Percentiles rank a stretch among this genome's conserved stretches.
Evolutionary conservation across 345 rosid genomes (phyloP).

Genomic region (Corchorus capsularis): DNA sequence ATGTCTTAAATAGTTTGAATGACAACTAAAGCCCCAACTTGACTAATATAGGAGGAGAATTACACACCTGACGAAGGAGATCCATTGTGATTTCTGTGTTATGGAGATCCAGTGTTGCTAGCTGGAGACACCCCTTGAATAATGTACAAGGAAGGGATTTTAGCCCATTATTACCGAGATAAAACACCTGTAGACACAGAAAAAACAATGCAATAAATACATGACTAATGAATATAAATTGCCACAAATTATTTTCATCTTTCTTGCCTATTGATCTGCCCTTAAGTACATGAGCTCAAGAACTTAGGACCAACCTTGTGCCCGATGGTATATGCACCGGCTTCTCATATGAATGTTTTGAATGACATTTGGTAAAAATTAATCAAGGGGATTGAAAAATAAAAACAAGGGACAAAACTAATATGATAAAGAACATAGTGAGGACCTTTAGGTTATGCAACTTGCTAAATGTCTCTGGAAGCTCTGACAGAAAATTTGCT

Average conservation of each 20-base stretch:
- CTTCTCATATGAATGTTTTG: background rate
- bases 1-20: background rate
- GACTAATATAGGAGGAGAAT: conserved; percentile 7
- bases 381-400: background rate
- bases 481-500: conserved; percentile 62
- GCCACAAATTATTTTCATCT: background rate
- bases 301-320: background rate
- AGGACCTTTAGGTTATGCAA: conserved; percentile 70
- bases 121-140: conserved; percentile 66
- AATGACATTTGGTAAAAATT: background rate
- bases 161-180: conserved; percentile 70
- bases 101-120: conserved; percentile 80
- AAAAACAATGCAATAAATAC: background rate
- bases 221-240: background rate
- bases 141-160: conserved; percentile 57
- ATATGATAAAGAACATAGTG: background rate
- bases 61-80: conserved; percentile 67
- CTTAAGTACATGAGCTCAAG: background rate
- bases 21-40: background rate
- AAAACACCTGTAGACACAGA: conserved; percentile 51
- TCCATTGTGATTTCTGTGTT: conserved; percentile 86
- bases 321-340: background rate
- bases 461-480: conserved; percentile 66
- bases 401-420: background rate
- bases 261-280: background rate